Conservation (phyloP, 345 rosid genomes). For the Eucalyptus pumila region DNA sequence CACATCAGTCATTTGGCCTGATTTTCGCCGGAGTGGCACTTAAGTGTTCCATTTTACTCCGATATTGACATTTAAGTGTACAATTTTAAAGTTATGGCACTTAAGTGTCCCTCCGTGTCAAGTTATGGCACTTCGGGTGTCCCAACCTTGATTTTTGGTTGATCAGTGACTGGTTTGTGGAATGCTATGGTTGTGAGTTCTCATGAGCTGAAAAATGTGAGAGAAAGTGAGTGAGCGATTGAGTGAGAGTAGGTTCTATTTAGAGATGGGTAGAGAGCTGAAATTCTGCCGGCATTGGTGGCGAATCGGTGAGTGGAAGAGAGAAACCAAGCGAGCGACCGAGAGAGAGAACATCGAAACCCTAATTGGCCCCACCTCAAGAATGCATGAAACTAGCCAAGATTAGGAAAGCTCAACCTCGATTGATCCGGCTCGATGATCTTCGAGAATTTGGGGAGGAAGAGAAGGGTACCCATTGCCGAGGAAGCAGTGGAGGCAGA, state of each 20-base stretch:
- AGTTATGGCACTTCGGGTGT: no score
- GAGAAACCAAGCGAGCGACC: neutral
- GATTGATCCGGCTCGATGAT: neutral
- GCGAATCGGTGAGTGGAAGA: neutral
- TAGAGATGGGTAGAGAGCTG: neutral
- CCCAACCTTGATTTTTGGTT: no score
- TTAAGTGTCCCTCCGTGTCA: no score
- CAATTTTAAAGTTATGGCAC: no score
- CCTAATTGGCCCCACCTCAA: neutral
- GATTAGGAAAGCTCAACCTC: neutral
- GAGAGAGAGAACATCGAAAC: neutral
- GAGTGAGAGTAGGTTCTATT: neutral
- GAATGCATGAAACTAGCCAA: neutral
- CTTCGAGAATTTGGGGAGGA: neutral
- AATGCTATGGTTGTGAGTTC: neutral
- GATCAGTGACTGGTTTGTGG: neutral
- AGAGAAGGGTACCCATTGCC: conserved; percentile 27
- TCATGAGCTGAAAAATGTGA: neutral
- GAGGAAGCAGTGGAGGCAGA: conserved; percentile 44
- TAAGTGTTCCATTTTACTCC: no score
- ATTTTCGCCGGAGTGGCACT: no score
- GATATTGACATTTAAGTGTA: no score
- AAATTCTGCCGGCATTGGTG: neutral
- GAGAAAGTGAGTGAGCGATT: neutral
- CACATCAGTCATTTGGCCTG: no score